Evolutionary conservation across 352 stramenopile species (phyloP).

Genomic region (Globisporangium recalcitrans): DNA sequence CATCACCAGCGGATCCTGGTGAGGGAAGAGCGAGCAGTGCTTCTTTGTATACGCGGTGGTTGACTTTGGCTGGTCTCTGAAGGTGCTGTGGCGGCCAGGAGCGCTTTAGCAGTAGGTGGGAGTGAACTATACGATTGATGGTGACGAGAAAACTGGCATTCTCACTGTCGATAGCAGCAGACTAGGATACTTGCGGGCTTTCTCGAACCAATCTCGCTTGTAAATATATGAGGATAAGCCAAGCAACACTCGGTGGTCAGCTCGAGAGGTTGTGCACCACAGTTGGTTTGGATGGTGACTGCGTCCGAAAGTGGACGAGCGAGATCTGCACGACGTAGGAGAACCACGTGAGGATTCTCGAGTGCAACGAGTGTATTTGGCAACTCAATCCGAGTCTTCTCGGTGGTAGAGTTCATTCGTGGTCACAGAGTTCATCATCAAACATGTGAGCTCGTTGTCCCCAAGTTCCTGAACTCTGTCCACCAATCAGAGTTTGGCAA

Average conservation of each 20-base stretch:
- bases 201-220: neutral
- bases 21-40: neutral
- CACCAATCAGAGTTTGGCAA: too few relatives aligned
- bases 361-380: neutral
- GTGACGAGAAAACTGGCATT: neutral
- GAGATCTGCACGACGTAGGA: constrained; percentile 6
- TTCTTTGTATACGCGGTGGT: neutral
- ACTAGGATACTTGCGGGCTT: neutral
- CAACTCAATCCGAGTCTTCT: too few relatives aligned
- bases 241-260: neutral
- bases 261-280: too few relatives aligned
- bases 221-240: neutral
- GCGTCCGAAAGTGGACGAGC: neutral
- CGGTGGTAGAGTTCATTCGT: too few relatives aligned
- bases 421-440: too few relatives aligned
- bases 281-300: too few relatives aligned
- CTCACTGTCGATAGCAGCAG: neutral
- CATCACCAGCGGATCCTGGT: neutral
- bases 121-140: neutral
- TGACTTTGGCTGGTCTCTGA: neutral
- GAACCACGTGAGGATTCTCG: constrained; percentile 5
- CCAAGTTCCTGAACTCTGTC: too few relatives aligned
- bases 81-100: too few relatives aligned
- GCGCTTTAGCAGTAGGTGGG: too few relatives aligned
- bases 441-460: too few relatives aligned